Percentiles rank a stretch among this genome's conserved stretches.
phyloP scores from a whole-genome alignment of 2,329 filamentous ascomycete species.

The Westerdykella aurantiaca region DNA sequence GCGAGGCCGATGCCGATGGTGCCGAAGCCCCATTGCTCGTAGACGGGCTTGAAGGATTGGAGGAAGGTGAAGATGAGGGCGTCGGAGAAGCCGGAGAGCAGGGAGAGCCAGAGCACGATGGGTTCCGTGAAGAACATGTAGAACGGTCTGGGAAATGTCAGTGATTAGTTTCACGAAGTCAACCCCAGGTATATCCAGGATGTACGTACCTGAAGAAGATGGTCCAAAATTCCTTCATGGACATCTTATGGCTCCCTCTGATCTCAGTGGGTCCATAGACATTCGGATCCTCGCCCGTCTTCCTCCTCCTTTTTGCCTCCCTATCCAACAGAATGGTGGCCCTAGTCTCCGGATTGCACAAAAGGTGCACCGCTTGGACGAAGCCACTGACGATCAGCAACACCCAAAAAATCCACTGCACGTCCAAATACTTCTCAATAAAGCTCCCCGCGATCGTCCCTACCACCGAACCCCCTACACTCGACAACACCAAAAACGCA shows the following conservation, averaged over 20 bases:
- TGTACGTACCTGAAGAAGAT: constrained; percentile 41
- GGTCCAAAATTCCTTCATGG: constrained; percentile 43
- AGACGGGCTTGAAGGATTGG: constrained; percentile 64
- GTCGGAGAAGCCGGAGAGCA: constrained; percentile 70
- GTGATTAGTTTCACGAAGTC: background rate
- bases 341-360: constrained; percentile 70
- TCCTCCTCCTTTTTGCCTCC: constrained; percentile 67
- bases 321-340: constrained; percentile 68
- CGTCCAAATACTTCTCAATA: constrained; percentile 45
- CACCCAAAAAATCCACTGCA: constrained; percentile 76
- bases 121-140: constrained; percentile 71
- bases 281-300: constrained; percentile 52
- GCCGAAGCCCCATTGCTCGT: constrained; percentile 60
- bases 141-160: constrained; percentile 52
- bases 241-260: constrained; percentile 30
- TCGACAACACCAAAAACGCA: constrained; percentile 55
- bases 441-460: constrained; percentile 53
- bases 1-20: constrained; percentile 54
- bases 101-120: constrained; percentile 64
- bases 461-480: constrained; percentile 51
- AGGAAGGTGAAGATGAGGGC: constrained; percentile 76
- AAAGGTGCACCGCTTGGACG: constrained; percentile 60
- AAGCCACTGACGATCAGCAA: constrained; percentile 70
- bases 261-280: constrained; percentile 68
- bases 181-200: background rate